Evolutionary conservation across 2,329 filamentous ascomycete species (phyloP).

Genomic region (Thelonectria olida): DNA sequence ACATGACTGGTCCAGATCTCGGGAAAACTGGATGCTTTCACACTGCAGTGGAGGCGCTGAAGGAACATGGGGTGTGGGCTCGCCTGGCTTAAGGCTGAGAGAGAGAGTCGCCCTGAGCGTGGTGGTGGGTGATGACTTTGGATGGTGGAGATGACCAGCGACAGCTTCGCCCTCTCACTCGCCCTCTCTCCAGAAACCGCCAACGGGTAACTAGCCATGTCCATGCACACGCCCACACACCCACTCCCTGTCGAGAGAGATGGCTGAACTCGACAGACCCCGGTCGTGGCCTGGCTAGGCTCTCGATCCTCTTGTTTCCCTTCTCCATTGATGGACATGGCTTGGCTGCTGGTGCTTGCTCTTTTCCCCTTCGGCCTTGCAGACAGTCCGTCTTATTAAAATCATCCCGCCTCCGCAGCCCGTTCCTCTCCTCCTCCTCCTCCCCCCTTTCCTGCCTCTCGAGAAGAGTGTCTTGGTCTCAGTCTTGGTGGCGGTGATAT

Average conservation of each 20-base stretch:
- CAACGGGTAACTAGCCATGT: not conserved
- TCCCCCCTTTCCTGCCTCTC: constrained; percentile 11
- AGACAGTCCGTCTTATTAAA: constrained; percentile 22
- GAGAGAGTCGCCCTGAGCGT: not conserved
- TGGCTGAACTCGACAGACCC: constrained; percentile 9
- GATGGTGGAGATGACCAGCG: constrained; percentile 4
- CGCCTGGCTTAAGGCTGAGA: constrained; percentile 38
- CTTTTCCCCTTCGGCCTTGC: not conserved
- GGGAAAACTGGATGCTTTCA: constrained; percentile 2
- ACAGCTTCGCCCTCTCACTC: not conserved
- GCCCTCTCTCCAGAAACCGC: not conserved
- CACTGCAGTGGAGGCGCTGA: no score
- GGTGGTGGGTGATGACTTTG: constrained; percentile 18
- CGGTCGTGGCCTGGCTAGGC: not conserved
- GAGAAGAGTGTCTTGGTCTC: not conserved
- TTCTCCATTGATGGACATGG: not conserved
- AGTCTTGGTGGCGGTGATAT: not conserved
- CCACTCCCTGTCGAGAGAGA: not conserved
- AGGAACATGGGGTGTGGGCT: not conserved
- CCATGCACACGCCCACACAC: not conserved
- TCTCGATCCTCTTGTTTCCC: not conserved
- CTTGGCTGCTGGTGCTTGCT: constrained; percentile 5
- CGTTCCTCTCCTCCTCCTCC: constrained; percentile 4
- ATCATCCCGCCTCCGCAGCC: constrained; percentile 15
- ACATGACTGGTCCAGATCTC: constrained; percentile 35